Evolutionary conservation across 2,329 filamentous ascomycete genomes (phyloP).

Genomic region (Dichotomopilus funicola): DNA sequence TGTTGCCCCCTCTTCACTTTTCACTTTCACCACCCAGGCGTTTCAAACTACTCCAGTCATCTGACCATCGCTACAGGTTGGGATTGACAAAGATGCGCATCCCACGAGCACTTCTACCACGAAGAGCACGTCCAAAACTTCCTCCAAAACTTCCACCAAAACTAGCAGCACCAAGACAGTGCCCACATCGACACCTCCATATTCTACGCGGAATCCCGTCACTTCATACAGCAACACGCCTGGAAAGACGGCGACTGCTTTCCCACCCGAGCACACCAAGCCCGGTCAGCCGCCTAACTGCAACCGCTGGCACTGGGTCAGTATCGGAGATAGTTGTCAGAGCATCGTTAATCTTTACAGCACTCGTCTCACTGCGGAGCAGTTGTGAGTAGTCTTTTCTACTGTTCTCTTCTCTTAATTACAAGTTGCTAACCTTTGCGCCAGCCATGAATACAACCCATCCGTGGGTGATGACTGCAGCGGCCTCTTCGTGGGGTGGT

Average conservation of each 20-base stretch:
- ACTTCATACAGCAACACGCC: background rate
- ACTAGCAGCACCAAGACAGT: conserved; percentile 11
- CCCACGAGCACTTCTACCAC: conserved; percentile 6
- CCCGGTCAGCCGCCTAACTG: background rate
- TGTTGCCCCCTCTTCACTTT: background rate
- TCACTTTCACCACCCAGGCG: background rate
- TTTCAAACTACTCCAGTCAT: background rate
- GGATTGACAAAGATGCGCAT: background rate
- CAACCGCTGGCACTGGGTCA: conserved; percentile 2
- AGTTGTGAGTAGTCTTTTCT: background rate
- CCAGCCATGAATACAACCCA: background rate
- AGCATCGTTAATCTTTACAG: background rate
- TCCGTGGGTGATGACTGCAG: background rate
- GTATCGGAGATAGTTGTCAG: background rate
- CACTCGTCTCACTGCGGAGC: background rate
- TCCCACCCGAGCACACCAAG: background rate
- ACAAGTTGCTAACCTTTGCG: no score
- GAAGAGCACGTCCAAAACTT: no score
- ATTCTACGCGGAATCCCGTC: conserved; percentile 5
- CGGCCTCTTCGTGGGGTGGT: background rate
- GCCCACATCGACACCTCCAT: background rate
- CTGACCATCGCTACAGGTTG: background rate
- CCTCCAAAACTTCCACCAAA: background rate
- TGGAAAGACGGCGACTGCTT: background rate
- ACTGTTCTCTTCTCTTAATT: no score